Base-by-base conservation (phyloP, 2,329 filamentous ascomycete genomes). In the Scedosporium dehoogii region DNA sequence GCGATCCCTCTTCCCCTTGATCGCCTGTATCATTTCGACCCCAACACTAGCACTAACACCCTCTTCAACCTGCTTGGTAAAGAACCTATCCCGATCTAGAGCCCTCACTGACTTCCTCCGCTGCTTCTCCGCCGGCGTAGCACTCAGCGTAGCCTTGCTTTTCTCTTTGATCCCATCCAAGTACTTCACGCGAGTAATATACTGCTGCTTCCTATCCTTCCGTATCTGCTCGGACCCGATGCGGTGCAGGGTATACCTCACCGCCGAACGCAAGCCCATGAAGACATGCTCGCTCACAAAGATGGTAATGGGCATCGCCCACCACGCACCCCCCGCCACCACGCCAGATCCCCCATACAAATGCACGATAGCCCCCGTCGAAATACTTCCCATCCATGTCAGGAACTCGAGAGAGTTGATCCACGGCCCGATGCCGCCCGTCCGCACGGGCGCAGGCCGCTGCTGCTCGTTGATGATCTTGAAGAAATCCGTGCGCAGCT, bases 401-500 rank as follows among this genome's bases (percentile, higher is more conserved):
- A 92, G 76, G 65, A 90, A 85, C 58, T 83, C 82, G 12, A 92
- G 77, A 0, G 84, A 85, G 65, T 86, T 80, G 16, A 91, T 79
- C 82, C 87, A 91, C 0, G 89, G 88, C 0, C 89, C 89, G 65
- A 92, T 91, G 3, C 85, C 87, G 69, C 91, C 89, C 0, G 86
- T 81, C 5, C 89, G 85, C 66, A 82, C 81, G 0, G 89, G 89
- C 0, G 81, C 83, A 0, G 89, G 89, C 1, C 89, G 83, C 65
- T 87, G 86, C 76, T 88, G 88, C 69, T 91, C 87, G 25, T 86
- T 78, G 65, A 86, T 89, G 62, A 92, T 88, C 69, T 91, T 92
- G 73, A 89, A 82, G 56, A 90, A 89, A 68, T 92, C 89, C 2
- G 88, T 87, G 9, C 89, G 86, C 9, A 92, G 79, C 72, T 92